Conservation (phyloP, 75 land plant species). For the Cryptomeria japonica region DNA sequence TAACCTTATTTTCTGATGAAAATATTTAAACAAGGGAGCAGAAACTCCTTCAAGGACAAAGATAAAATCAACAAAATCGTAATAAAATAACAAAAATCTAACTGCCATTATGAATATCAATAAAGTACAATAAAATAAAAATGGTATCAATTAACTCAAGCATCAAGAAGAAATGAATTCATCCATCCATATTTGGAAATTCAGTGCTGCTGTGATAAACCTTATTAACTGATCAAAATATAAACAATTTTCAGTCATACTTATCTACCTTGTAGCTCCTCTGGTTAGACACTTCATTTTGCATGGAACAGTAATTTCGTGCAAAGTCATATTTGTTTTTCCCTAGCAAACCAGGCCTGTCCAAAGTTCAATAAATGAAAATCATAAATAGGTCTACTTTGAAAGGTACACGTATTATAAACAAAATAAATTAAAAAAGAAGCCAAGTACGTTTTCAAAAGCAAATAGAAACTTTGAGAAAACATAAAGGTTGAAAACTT, state of each 20-base stretch:
- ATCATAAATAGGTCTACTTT: not conserved
- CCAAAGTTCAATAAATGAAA: slow-evolving; percentile 1
- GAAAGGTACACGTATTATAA: not conserved
- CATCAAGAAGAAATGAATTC: not conserved
- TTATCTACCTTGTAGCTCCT: slow-evolving; percentile 26
- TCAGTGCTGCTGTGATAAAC: not conserved
- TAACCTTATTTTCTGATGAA: not conserved
- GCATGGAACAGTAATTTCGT: slow-evolving; percentile 63
- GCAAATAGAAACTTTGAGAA: not conserved
- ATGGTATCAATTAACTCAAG: not conserved
- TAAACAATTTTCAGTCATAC: not conserved
- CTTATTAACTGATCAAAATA: not conserved
- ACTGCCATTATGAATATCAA: not conserved
- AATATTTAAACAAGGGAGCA: not conserved
- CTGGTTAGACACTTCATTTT: slow-evolving; percentile 40
- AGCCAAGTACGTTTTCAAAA: not conserved
- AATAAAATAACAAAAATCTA: not conserved
- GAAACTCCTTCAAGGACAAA: not conserved
- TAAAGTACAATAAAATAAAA: not conserved
- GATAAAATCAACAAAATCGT: too few species aligned
- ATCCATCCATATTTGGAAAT: not conserved
- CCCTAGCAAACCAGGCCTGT: slow-evolving; percentile 91
- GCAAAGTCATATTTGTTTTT: slow-evolving; percentile 93
- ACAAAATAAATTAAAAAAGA: not conserved
- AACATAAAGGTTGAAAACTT: slow-evolving; percentile 17